Percentiles rank a stretch among this genome's conserved stretches.
Conservation (phyloP, 768 basidiomycete species). For the Hemileccinum impolitum region DNA sequence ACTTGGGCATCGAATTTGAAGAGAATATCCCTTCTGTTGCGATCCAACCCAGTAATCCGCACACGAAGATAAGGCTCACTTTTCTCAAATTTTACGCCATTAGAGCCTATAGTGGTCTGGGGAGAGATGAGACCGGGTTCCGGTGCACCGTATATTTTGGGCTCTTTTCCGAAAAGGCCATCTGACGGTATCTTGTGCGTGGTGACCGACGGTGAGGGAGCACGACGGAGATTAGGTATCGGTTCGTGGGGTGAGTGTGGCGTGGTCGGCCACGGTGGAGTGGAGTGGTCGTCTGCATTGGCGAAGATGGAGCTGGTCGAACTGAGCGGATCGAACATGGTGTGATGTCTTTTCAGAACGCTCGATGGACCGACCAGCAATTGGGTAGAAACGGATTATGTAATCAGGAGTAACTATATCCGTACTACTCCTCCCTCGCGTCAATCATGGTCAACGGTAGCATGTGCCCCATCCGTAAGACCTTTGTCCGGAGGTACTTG, state of each 20-base stretch:
- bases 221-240: slow-evolving; percentile 67
- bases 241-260: slow-evolving; percentile 69
- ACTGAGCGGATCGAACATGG: slow-evolving; percentile 73
- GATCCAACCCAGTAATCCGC: slow-evolving; percentile 85
- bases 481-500: slow-evolving; percentile 93
- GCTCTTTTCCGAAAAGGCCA: slow-evolving; percentile 72
- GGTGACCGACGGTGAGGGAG: slow-evolving; percentile 48
- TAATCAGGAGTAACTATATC: slow-evolving; percentile 5
- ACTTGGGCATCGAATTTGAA: slow-evolving; percentile 96
- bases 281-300: slow-evolving; percentile 41
- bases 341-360: background rate
- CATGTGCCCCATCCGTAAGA: slow-evolving; percentile 97
- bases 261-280: slow-evolving; percentile 80
- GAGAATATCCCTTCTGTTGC: slow-evolving; percentile 92
- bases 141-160: slow-evolving; percentile 85
- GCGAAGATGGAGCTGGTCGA: slow-evolving; percentile 54
- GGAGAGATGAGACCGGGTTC: slow-evolving; percentile 83
- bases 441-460: slow-evolving; percentile 46
- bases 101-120: slow-evolving; percentile 55
- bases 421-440: background rate
- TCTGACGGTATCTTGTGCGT: slow-evolving; percentile 49
- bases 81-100: slow-evolving; percentile 72
- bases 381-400: too few species aligned
- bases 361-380: too few species aligned
- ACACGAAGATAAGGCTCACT: slow-evolving; percentile 84